Evolutionary conservation across 1,139 yeast species (phyloP).

Genomic region (Saccharomyces hybrid): DNA sequence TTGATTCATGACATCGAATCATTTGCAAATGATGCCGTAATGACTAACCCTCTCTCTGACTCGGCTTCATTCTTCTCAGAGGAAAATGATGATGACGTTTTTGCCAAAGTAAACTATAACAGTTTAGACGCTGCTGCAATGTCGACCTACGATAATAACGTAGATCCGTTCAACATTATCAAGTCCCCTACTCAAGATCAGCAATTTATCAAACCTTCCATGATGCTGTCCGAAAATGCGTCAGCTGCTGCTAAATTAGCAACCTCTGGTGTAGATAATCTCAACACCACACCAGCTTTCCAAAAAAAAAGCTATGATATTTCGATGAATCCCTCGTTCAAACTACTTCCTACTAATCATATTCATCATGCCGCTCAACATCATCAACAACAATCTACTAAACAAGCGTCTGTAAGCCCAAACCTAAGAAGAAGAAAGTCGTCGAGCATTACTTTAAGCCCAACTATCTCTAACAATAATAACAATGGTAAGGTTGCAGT

Average conservation of each 20-base stretch:
- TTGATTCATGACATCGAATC: slow-evolving; percentile 1
- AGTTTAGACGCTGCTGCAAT: slow-evolving; percentile 7
- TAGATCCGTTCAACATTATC: not conserved
- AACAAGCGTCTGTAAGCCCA: slow-evolving; percentile 4
- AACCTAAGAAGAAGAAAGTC: not conserved
- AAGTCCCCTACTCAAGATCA: slow-evolving; percentile 8
- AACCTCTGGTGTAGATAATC: slow-evolving; percentile 13
- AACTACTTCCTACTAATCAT: slow-evolving; percentile 6
- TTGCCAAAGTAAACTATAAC: not conserved
- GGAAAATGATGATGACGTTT: not conserved
- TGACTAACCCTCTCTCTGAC: not conserved
- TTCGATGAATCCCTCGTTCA: slow-evolving; percentile 8
- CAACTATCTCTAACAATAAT: not conserved
- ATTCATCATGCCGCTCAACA: not conserved
- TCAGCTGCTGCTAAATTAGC: slow-evolving; percentile 18
- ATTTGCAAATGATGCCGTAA: not conserved
- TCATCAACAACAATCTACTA: slow-evolving; percentile 8
- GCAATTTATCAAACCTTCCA: slow-evolving; percentile 24
- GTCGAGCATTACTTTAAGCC: not conserved
- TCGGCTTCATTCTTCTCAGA: not conserved
- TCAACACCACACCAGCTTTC: slow-evolving; percentile 6
- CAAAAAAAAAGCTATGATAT: slow-evolving; percentile 10
- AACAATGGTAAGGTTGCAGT: not conserved
- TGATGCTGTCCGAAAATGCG: slow-evolving; percentile 21
- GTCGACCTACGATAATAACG: slow-evolving; percentile 4